Evolutionary conservation across 2,329 filamentous ascomycete species (phyloP), one percentile per base, ranked within the genome.

Genomic region (Chalara sp.): DNA sequence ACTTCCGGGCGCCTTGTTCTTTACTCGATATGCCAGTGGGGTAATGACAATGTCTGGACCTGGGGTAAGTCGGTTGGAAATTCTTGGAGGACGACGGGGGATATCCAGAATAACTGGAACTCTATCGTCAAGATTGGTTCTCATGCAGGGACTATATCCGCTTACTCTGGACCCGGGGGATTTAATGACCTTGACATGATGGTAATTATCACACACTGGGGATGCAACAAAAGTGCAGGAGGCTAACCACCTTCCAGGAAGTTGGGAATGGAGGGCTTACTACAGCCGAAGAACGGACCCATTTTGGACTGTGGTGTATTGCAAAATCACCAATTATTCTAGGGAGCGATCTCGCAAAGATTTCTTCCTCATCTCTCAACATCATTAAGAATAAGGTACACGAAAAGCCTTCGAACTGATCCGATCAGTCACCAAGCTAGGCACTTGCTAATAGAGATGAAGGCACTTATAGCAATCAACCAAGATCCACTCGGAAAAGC

Each of bases 21-120:
- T 6, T 79, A 73, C 63, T 73, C 68, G 6, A 65, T 80, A 11
- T 80, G 76, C 58, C 68, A 74, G 30, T 80, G 77, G 76, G 77
- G 77, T 5, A 61, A 68, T 12, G 75, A 72, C 0, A 65, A 72
- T 13, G 75, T 79, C 4, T 71, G 73, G 50, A 61, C 62, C 4
- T 48, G 51, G 51, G 51, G 51, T 2, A 8, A 70, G 47, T 57
- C 62, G 7, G 72, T 70, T 1, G 75, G 71, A 3, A 72, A 75
- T 50, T 73, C 69, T 32, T 76, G 67, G 70, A 67, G 67, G 53
- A 74, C 71, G 66, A 70, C 65, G 52, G 64, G 58, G 3, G 71
- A 74, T 57, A 73, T 74, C 42, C 6, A 8, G 11, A 32, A 48
- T 33, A 30, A 28, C 3, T 53, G 47, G 51, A 13, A 37, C 1